Base-by-base conservation (phyloP, 108 stramenopile genomes). In the Skeletonema grethae region DNA sequence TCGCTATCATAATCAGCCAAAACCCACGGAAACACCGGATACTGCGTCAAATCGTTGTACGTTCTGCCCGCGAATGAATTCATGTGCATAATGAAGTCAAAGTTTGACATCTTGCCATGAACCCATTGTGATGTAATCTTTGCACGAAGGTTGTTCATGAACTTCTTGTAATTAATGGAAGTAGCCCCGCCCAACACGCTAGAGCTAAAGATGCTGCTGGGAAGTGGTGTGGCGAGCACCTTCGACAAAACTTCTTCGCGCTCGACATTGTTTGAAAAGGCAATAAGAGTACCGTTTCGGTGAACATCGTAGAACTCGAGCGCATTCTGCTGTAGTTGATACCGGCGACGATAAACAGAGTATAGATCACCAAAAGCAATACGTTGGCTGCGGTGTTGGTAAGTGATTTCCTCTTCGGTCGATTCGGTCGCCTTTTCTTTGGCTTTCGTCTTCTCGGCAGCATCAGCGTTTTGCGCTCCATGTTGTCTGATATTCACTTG, bases 21-120 rank as follows among this genome's bases (percentile, higher is more conserved):
- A 45, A 99, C 93, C 99, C 99, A 99, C 7, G 99, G 99, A 62
- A 99, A 97, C 11, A 99, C 97, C 10, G 99, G 99, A 72, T 99
- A 99, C 83, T 99, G 98, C 0, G 96, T 96, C 38, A 98, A 73
- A 69, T 98, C 97, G 68, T 97, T 97, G 84, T 95, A 98, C 15
- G 96, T 86, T 13, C 99, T 87, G 7, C 99, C 99, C 15, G 99
- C 99, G 68, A 98, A 87, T 4, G 95, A 95, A 72, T 99, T 99
- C 71, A 98, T 85, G 64, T 94, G 89, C 97, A 98, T 97, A 29
- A 99, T 85, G 70, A 98, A 99, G 58, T 98, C 99, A 73, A 98
- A 99, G 84, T 98, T 99, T 38, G 94, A 90, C 82, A 99, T 92
- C 69, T 89, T 90, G 18, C 95, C 93, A 34, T 88, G 87, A 38